A percentile compares a stretch with the other conserved stretches of the same genome.
phyloP scores from a whole-genome alignment of 768 basidiomycete species.

The Termitomyces sp. region DNA sequence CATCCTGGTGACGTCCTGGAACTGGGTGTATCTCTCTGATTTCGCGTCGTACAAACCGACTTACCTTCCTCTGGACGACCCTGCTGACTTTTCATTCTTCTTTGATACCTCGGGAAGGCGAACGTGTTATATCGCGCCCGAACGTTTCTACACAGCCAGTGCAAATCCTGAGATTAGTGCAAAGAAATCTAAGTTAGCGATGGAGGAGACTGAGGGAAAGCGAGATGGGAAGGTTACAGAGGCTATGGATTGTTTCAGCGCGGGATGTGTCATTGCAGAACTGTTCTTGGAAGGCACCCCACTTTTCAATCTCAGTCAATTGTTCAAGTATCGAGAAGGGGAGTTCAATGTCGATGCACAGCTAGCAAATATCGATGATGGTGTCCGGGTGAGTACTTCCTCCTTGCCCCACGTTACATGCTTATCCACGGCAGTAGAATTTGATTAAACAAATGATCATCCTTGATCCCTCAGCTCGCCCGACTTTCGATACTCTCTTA shows the following conservation, averaged over 20 bases:
- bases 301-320: slow-evolving; percentile 88
- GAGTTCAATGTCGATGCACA: slow-evolving; percentile 74
- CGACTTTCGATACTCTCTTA: slow-evolving; percentile 78
- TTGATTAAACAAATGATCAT: slow-evolving; percentile 90
- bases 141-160: slow-evolving; percentile 83
- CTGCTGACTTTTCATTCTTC: slow-evolving; percentile 96
- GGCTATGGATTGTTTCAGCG: slow-evolving; percentile 96
- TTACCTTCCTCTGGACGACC: slow-evolving; percentile 92
- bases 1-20: slow-evolving; percentile 93
- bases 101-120: slow-evolving; percentile 93
- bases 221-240: slow-evolving; percentile 85
- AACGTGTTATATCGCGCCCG: slow-evolving; percentile 95
- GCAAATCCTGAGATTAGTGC: slow-evolving; percentile 66
- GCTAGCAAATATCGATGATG: slow-evolving; percentile 67
- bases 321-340: slow-evolving; percentile 91
- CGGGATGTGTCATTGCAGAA: slow-evolving; percentile 93
- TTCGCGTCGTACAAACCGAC: slow-evolving; percentile 97
- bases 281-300: slow-evolving; percentile 93
- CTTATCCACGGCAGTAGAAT: slow-evolving; percentile 46
- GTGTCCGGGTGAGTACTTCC: slow-evolving; percentile 63
- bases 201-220: slow-evolving; percentile 57
- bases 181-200: slow-evolving; percentile 53
- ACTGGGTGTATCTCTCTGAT: slow-evolving; percentile 93
- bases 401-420: neutral
- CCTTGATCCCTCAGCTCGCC: slow-evolving; percentile 71